Conservation (phyloP, 352 stramenopile species). For the Phytophthora quininea region DNA sequence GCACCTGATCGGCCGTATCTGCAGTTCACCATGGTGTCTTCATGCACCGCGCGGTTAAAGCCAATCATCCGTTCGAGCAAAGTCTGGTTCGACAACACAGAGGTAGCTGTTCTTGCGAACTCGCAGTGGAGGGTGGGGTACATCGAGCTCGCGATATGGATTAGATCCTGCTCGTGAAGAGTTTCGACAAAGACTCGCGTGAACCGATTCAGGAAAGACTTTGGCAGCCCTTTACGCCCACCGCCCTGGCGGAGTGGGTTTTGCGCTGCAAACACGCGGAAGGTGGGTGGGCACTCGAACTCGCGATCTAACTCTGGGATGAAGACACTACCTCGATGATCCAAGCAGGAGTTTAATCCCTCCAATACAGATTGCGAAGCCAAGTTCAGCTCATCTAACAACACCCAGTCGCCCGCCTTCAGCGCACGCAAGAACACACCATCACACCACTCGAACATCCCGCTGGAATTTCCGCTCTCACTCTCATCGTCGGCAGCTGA, state of each 20-base stretch:
- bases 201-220: constrained; percentile 99
- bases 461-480: constrained; percentile 29
- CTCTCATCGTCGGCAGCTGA: constrained; percentile 21
- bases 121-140: constrained; percentile 60
- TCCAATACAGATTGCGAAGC: constrained; percentile 99
- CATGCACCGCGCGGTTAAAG: constrained; percentile 88
- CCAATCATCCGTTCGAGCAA: constrained; percentile 93
- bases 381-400: constrained; percentile 99
- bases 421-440: constrained; percentile 98
- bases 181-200: constrained; percentile 98
- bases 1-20: constrained; percentile 94
- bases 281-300: constrained; percentile 96
- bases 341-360: constrained; percentile 99
- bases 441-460: constrained; percentile 98
- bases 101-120: constrained; percentile 29
- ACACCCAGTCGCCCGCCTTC: constrained; percentile 99
- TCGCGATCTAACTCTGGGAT: constrained; percentile 98
- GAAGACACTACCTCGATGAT: constrained; percentile 99
- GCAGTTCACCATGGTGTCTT: constrained; percentile 88
- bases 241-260: constrained; percentile 99
- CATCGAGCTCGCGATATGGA: constrained; percentile 85
- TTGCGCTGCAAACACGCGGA: constrained; percentile 99
- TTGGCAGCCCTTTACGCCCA: constrained; percentile 98
- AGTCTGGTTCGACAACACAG: constrained; percentile 48
- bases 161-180: constrained; percentile 92